Conservation (phyloP, 345 rosid species). For the Eucalyptus erythrocorys region DNA sequence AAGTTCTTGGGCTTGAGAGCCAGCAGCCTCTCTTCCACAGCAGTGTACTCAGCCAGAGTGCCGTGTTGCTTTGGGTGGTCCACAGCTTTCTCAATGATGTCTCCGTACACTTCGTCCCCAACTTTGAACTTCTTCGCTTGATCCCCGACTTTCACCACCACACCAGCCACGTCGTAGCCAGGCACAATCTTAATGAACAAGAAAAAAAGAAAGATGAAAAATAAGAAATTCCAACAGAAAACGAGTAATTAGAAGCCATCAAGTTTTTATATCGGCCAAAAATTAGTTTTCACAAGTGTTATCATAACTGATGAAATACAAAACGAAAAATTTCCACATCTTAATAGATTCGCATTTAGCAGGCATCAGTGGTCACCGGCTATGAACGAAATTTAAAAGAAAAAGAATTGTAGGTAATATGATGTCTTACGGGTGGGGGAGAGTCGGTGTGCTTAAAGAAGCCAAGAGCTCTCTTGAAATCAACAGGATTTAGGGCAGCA, state of each 20-base stretch:
- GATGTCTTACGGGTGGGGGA: slow-evolving; percentile 50
- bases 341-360: not conserved
- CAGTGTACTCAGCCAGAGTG: slow-evolving; percentile 63
- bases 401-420: not conserved
- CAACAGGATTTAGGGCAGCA: slow-evolving; percentile 85
- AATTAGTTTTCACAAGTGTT: not conserved
- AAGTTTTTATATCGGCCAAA: not conserved
- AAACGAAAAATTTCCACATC: too few relatives aligned
- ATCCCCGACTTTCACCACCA: slow-evolving; percentile 60
- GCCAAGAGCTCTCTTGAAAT: slow-evolving; percentile 62
- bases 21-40: slow-evolving; percentile 22
- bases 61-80: slow-evolving; percentile 80
- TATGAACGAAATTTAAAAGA: not conserved
- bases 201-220: not conserved
- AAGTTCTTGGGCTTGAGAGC: not conserved
- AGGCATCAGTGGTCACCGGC: not conserved
- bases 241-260: not conserved
- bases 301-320: not conserved
- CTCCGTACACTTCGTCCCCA: not conserved
- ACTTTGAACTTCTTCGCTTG: slow-evolving; percentile 26
- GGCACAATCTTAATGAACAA: not conserved
- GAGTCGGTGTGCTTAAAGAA: slow-evolving; percentile 75
- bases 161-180: slow-evolving; percentile 62
- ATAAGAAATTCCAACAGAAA: not conserved
- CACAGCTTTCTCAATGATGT: slow-evolving; percentile 30